Conservation (phyloP, 345 rosid genomes). For the Citrus hindsii region DNA sequence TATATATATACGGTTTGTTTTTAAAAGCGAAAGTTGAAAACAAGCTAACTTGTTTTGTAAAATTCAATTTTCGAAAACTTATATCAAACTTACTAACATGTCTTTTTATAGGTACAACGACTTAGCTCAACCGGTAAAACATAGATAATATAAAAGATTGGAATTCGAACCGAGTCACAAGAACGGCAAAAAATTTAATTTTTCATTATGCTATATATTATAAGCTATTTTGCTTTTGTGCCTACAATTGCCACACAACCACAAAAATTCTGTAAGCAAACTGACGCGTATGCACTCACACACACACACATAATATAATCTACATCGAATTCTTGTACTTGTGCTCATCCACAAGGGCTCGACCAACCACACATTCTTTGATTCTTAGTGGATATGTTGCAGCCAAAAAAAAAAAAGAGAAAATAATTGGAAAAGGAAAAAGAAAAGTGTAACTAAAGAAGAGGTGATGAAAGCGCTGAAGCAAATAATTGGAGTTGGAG, state of each 20-base stretch:
- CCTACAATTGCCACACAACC: too few species aligned
- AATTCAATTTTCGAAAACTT: not conserved
- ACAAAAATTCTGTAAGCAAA: not conserved
- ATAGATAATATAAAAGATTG: too few species aligned
- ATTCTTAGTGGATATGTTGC: not conserved
- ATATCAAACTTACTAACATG: not conserved
- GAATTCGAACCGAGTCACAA: too few species aligned
- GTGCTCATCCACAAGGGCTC: not conserved
- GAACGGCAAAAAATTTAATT: too few species aligned
- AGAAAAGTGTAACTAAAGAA: not conserved
- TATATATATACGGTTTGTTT: too few species aligned
- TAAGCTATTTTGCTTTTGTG: too few species aligned
- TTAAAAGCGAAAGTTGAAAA: not conserved
- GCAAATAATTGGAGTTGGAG: not conserved
- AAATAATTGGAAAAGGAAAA: too few species aligned
- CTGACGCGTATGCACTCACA: not conserved
- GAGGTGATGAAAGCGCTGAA: not conserved
- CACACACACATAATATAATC: not conserved
- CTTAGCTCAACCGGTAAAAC: too few species aligned
- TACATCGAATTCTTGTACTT: not conserved
- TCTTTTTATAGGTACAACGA: too few species aligned
- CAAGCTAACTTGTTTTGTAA: not conserved
- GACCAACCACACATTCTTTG: not conserved
- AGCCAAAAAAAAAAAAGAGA: too few species aligned
- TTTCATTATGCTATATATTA: too few species aligned